These are phyloP conservation scores for Cercospora janseana DNA, from an alignment of 2,329 filamentous ascomycete species.

Conservation along the genomic window DNA sequence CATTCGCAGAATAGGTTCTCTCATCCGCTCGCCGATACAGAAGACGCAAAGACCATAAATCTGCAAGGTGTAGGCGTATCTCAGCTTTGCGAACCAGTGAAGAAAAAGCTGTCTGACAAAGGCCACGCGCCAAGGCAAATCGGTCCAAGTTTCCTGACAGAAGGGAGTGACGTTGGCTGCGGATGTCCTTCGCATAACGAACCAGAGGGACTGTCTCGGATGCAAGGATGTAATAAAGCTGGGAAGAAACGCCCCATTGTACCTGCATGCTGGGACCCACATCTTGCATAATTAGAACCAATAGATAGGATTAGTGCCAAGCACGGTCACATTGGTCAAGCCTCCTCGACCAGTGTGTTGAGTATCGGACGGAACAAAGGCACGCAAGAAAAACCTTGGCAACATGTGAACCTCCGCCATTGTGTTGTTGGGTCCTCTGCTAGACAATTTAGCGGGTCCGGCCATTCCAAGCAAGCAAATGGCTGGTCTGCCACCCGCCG, in stretches of 20 bases:
- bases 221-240: slow-evolving; percentile 7
- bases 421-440: too few species aligned
- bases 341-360: neutral
- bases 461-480: neutral
- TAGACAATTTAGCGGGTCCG: slow-evolving; percentile 2
- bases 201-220: slow-evolving; percentile 8
- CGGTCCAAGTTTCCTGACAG: too few species aligned
- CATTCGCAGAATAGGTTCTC: too few species aligned
- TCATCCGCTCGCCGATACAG: too few species aligned
- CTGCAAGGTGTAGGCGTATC: too few species aligned
- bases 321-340: neutral
- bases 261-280: slow-evolving; percentile 12
- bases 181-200: too few species aligned
- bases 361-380: neutral
- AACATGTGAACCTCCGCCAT: neutral
- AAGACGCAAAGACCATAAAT: too few species aligned
- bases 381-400: neutral
- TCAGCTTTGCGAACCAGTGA: too few species aligned
- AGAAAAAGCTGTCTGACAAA: too few species aligned
- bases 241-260: slow-evolving; percentile 11
- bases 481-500: neutral
- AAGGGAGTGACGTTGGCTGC: too few species aligned
- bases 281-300: neutral
- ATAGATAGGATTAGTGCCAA: too few species aligned
- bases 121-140: too few species aligned